These are phyloP conservation scores for Saccharum spontaneum DNA, from an alignment of 176 grass and related monocot species.

Conservation along the genomic window DNA sequence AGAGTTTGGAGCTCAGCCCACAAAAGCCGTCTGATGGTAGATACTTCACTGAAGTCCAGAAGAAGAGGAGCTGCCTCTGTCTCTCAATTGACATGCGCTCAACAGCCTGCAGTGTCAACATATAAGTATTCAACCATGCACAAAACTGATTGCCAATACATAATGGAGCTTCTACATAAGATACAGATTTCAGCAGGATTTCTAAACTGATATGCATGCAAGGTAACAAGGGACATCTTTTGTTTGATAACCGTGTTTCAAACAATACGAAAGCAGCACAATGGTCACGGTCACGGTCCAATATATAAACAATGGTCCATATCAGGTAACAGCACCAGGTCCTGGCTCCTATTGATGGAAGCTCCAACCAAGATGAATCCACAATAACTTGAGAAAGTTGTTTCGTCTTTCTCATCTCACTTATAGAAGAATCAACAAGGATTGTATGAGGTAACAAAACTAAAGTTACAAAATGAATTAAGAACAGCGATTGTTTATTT, in stretches of 20 bases:
- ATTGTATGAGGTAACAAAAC: background rate
- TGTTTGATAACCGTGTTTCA: background rate
- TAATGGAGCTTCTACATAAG: background rate
- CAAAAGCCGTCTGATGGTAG: constrained; percentile 82
- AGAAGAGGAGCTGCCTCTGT: constrained; percentile 84
- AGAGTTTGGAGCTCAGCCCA: constrained; percentile 81
- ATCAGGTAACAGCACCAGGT: constrained; percentile 5
- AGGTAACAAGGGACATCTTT: background rate
- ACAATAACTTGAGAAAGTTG: background rate
- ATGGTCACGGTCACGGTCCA: background rate
- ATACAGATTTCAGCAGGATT: background rate
- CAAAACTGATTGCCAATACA: constrained; percentile 1
- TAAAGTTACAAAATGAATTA: background rate
- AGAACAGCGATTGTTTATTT: background rate
- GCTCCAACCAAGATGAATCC: background rate
- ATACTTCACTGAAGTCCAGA: constrained; percentile 96
- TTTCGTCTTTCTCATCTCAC: constrained; percentile 8
- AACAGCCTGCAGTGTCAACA: constrained; percentile 53
- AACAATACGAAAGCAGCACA: background rate
- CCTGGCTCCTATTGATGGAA: background rate
- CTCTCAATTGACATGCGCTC: constrained; percentile 77
- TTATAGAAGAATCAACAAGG: background rate
- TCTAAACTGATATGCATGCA: constrained; percentile 1
- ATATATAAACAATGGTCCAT: background rate
- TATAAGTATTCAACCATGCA: constrained; percentile 8